These are phyloP conservation scores for Shiraia sp. DNA, from an alignment of 2,329 filamentous ascomycete species.

Conservation along the genomic window DNA sequence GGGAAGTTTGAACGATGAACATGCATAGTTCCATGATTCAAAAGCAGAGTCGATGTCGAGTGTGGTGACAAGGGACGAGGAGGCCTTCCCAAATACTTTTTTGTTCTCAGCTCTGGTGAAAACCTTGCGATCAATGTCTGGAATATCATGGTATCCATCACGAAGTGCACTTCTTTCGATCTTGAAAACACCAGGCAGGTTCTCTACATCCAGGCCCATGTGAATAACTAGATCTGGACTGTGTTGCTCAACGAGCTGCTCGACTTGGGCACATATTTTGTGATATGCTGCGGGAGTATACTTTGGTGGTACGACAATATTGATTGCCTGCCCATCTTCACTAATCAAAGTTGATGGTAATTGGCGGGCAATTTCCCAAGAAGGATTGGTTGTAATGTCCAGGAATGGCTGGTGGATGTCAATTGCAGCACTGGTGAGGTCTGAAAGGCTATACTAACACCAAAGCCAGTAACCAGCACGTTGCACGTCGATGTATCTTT, in stretches of 20 bases:
- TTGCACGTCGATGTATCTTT: too few species aligned
- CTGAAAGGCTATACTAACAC: constrained; percentile 22
- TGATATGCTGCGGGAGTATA: constrained; percentile 74
- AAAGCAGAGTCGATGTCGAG: constrained; percentile 26
- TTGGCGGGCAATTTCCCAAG: constrained; percentile 73
- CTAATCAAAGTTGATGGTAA: constrained; percentile 51
- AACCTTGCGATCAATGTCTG: constrained; percentile 66
- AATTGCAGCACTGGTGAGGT: constrained; percentile 1
- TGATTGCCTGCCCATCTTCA: constrained; percentile 43
- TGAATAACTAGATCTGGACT: constrained; percentile 68
- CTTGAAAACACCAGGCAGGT: constrained; percentile 61
- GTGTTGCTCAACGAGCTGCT: constrained; percentile 61
- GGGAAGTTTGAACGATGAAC: constrained; percentile 10
- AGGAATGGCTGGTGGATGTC: constrained; percentile 70
- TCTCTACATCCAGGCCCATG: constrained; percentile 75
- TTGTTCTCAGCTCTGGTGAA: constrained; percentile 35
- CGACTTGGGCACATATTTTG: constrained; percentile 65
- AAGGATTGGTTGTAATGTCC: constrained; percentile 72
- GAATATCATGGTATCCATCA: constrained; percentile 67
- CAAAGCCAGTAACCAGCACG: constrained; percentile 54
- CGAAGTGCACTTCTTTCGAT: constrained; percentile 73
- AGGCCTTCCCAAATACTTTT: constrained; percentile 24
- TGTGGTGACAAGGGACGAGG: constrained; percentile 24
- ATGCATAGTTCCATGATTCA: constrained; percentile 14
- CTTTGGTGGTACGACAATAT: constrained; percentile 66